phyloP scores from a whole-genome alignment of 75 land plant genomes.

The Cupressus sempervirens region DNA sequence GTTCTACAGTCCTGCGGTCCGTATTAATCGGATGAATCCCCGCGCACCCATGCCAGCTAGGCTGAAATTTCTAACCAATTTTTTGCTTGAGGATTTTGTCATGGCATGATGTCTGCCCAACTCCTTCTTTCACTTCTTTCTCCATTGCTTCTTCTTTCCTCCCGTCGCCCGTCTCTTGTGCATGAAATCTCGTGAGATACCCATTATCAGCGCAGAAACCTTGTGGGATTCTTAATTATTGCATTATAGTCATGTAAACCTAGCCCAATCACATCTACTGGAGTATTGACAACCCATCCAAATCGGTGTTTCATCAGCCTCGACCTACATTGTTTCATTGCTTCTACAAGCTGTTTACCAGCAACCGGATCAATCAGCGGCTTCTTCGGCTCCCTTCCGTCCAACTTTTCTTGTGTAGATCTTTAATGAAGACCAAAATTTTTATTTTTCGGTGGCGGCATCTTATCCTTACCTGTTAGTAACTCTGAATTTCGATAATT shows the following conservation, averaged over 20 bases:
- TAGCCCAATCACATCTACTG: constrained; percentile 69
- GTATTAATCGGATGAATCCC: too few species aligned
- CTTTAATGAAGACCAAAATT: constrained; percentile 16
- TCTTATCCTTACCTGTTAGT: constrained; percentile 49
- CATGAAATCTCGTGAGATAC: too few species aligned
- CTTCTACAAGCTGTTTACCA: constrained; percentile 16
- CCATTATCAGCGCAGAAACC: too few species aligned
- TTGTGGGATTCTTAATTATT: constrained; percentile 67
- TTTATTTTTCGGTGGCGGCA: constrained; percentile 38
- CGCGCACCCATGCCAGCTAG: too few species aligned
- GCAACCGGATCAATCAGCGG: constrained; percentile 11
- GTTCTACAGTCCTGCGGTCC: too few species aligned
- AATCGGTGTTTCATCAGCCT: constrained; percentile 63
- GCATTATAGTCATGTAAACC: constrained; percentile 68
- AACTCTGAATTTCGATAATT: constrained; percentile 43
- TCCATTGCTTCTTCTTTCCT: too few species aligned
- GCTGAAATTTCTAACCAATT: too few species aligned
- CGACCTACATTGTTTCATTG: constrained; percentile 55
- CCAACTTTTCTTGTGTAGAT: constrained; percentile 10
- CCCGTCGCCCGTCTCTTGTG: too few species aligned
- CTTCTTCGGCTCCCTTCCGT: constrained; percentile 21
- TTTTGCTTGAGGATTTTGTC: too few species aligned
- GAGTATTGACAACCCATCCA: constrained; percentile 57
- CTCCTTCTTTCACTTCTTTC: too few species aligned
- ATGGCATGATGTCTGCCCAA: too few species aligned